A percentile compares a stretch with the other conserved stretches of the same genome.
These are phyloP conservation scores for Endoconidiophora laricicola DNA, from an alignment of 2,329 filamentous ascomycete genomes.

Conservation along the genomic window DNA sequence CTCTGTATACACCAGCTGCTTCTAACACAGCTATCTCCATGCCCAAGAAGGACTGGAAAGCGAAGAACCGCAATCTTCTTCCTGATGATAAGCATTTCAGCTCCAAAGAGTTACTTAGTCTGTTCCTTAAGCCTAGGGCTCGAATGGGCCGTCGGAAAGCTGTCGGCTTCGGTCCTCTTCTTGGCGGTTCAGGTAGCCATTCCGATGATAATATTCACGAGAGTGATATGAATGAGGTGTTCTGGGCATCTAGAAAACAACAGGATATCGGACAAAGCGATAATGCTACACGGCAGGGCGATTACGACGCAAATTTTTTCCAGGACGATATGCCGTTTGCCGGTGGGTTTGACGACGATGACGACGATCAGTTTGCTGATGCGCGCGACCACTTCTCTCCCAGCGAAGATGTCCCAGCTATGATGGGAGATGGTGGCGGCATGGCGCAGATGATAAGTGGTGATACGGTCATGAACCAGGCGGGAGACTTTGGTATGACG, in stretches of 20 bases:
- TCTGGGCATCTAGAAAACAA: slow-evolving; percentile 68
- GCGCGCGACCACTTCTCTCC: slow-evolving; percentile 66
- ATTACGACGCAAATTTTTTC: slow-evolving; percentile 97
- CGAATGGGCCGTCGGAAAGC: slow-evolving; percentile 51
- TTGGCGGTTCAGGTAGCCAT: slow-evolving; percentile 21
- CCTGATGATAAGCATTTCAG: slow-evolving; percentile 98
- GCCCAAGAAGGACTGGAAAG: slow-evolving; percentile 90
- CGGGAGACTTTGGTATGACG: slow-evolving; percentile 45
- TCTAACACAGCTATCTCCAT: slow-evolving; percentile 69
- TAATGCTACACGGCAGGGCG: slow-evolving; percentile 44
- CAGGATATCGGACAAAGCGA: slow-evolving; percentile 33
- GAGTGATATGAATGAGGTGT: slow-evolving; percentile 83
- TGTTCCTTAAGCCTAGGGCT: slow-evolving; percentile 92
- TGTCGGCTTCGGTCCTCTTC: slow-evolving; percentile 9
- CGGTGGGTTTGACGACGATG: slow-evolving; percentile 46
- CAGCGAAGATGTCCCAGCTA: slow-evolving; percentile 33
- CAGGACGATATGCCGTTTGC: slow-evolving; percentile 65
- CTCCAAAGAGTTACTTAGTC: slow-evolving; percentile 69
- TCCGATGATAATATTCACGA: slow-evolving; percentile 37
- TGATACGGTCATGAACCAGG: slow-evolving; percentile 30
- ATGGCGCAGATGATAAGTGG: slow-evolving; percentile 34
- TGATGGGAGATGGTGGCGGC: slow-evolving; percentile 29
- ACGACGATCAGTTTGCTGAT: slow-evolving; percentile 61
- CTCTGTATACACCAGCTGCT: slow-evolving; percentile 65
- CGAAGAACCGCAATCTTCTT: slow-evolving; percentile 78